Base-by-base conservation (phyloP, 2,329 filamentous ascomycete species). In the Diaporthe sp. region DNA sequence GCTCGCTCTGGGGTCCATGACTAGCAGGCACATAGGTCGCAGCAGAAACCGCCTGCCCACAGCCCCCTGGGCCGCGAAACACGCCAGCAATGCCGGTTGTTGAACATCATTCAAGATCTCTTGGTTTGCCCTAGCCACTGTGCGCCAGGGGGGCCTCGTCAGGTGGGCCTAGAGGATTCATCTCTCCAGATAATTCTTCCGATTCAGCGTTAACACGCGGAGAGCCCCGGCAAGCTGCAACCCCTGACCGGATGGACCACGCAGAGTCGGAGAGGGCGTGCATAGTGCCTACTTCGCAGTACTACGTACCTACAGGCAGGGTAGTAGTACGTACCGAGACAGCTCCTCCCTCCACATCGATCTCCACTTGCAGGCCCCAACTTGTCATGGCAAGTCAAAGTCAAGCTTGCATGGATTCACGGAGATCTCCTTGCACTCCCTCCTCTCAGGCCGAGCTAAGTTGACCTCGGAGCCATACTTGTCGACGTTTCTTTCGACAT, bases 171-270 rank as follows among this genome's bases (percentile, higher is more conserved):
- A 53, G 59, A 70, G 70, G 56, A 75, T 68, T 71, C 47, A 69
- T 63, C 73, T 56, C 70, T 73, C 73, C 70, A 76, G 73, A 73
- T 73, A 76, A 76, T 76, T 70, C 63, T 76, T 73, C 73, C 75
- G 75, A 76, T 76, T 71, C 73, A 75, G 71, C 75, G 56, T 72
- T 50, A 72, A 74, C 69, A 66, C 65, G 75, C 73, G 75, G 75
- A 76, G 75, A 73, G 73, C 70, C 75, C 75, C 73, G 73, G 73
- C 75, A 74, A 70, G 69, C 66, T 61, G 70, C 51, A 73, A 56
- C 73, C 59, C 71, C 70, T 69, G 69, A 61, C 71, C 71, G 72
- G 44, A 75, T 73, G 59, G 71, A 73, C 65, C 74, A 72, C 73
- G 39, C 37, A 50, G 32, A 71, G 42, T 35, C 56, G 39, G n/a